phyloP scores from a whole-genome alignment of 805 yeast species.

The Monosporozyma aerobia region DNA sequence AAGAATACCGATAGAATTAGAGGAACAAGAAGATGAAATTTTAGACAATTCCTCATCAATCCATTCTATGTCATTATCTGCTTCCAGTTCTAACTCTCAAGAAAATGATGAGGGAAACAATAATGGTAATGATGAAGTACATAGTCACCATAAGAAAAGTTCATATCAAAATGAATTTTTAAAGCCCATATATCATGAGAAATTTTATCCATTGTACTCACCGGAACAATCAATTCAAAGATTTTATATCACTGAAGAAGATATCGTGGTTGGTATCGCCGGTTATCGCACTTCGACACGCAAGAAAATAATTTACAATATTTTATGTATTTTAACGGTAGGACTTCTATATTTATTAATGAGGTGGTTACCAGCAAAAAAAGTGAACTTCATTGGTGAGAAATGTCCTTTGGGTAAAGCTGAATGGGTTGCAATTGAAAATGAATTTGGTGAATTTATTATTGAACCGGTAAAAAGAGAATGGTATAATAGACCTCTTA shows the following conservation, averaged over 20 bases:
- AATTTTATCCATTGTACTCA: conserved; percentile 33
- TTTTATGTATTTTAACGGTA: conserved; percentile 46
- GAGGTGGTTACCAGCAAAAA: conserved; percentile 79
- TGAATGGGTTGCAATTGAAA: conserved; percentile 91
- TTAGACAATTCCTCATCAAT: conserved; percentile 25
- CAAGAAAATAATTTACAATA: conserved; percentile 41
- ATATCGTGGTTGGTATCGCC: conserved; percentile 86
- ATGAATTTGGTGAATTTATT: conserved; percentile 80
- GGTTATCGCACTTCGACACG: conserved; percentile 57
- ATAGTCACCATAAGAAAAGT: conserved; percentile 18
- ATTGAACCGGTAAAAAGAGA: conserved; percentile 46
- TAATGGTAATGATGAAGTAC: conserved; percentile 13
- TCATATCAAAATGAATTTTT: conserved; percentile 24
- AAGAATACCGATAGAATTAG: conserved; percentile 32
- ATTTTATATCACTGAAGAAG: conserved; percentile 91
- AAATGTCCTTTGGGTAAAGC: conserved; percentile 66
- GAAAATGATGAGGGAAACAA: conserved; percentile 21
- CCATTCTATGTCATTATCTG: conserved; percentile 15
- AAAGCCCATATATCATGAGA: conserved; percentile 34
- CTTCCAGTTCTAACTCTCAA: conserved; percentile 9
- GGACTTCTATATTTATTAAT: conserved; percentile 68
- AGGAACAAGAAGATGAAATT: conserved; percentile 26
- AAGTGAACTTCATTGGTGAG: conserved; percentile 58
- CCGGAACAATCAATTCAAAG: conserved; percentile 55
- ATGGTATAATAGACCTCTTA: conserved; percentile 63